These are phyloP conservation scores for Salix dunnii DNA, from an alignment of 345 rosid genomes.

Conservation along the genomic window DNA sequence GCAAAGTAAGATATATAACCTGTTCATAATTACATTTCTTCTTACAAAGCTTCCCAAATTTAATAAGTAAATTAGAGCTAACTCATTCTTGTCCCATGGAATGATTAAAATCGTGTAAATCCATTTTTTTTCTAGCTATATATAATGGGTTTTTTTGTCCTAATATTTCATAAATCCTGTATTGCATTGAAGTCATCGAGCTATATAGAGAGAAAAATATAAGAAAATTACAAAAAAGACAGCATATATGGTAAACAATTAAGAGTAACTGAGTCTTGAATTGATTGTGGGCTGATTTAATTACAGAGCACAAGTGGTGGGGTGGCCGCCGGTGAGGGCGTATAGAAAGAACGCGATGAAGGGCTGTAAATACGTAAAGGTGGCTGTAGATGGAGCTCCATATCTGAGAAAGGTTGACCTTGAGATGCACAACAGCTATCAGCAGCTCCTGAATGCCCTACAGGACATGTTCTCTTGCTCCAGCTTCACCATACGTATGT, in stretches of 20 bases:
- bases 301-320: constrained; percentile 49
- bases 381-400: constrained; percentile 72
- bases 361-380: constrained; percentile 59
- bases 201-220: too few relatives aligned
- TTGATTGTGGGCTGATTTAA: neutral
- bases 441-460: constrained; percentile 42
- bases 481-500: constrained; percentile 38
- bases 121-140: too few relatives aligned
- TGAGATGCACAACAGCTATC: constrained; percentile 40
- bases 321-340: constrained; percentile 75
- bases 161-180: too few relatives aligned
- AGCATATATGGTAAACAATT: neutral
- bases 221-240: too few relatives aligned
- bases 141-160: too few relatives aligned
- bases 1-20: constrained; percentile 29
- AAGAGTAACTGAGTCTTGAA: too few relatives aligned
- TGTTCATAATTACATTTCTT: too few relatives aligned
- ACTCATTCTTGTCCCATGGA: too few relatives aligned
- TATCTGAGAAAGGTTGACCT: constrained; percentile 71
- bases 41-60: too few relatives aligned
- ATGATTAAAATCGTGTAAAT: too few relatives aligned
- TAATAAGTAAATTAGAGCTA: too few relatives aligned
- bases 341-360: constrained; percentile 27
- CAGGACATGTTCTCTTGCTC: constrained; percentile 56
- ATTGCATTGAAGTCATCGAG: too few relatives aligned